A percentile compares a stretch with the other conserved stretches of the same genome.
Evolutionary conservation across 2,329 filamentous ascomycete species (phyloP).

Genomic region (Apiospora arundinis): DNA sequence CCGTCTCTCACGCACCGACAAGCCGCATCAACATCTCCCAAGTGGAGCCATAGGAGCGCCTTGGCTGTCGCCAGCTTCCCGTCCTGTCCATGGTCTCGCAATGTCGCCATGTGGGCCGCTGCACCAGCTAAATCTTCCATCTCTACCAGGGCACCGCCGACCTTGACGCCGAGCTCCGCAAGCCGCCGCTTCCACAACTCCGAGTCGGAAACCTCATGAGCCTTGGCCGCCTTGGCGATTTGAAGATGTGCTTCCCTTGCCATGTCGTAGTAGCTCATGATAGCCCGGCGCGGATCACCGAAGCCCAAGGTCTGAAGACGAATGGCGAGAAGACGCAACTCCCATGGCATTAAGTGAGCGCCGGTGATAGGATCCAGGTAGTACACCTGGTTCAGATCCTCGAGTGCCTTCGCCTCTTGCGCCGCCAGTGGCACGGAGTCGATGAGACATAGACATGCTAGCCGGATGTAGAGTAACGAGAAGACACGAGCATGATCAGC

Average conservation of each 20-base stretch:
- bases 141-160: constrained; percentile 73
- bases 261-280: constrained; percentile 91
- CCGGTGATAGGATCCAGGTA: constrained; percentile 62
- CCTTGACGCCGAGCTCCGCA: constrained; percentile 73
- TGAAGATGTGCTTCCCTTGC: constrained; percentile 75
- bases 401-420: constrained; percentile 69
- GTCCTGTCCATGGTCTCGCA: constrained; percentile 51
- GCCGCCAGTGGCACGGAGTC: constrained; percentile 73
- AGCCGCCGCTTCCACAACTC: constrained; percentile 76
- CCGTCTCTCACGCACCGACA: constrained; percentile 54
- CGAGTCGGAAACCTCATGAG: constrained; percentile 59
- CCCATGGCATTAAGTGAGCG: constrained; percentile 82
- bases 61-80: constrained; percentile 54
- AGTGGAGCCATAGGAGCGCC: constrained; percentile 75
- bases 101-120: constrained; percentile 69
- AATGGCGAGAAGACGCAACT: constrained; percentile 81
- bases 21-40: constrained; percentile 78
- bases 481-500: constrained; percentile 73
- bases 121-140: constrained; percentile 90
- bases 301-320: constrained; percentile 86
- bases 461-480: constrained; percentile 77
- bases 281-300: constrained; percentile 79
- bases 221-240: constrained; percentile 53
- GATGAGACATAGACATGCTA: constrained; percentile 82
- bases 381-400: constrained; percentile 64